Base-by-base conservation (phyloP, 371 early-diverging fungal genomes). In the Haplosporangium sp. region DNA sequence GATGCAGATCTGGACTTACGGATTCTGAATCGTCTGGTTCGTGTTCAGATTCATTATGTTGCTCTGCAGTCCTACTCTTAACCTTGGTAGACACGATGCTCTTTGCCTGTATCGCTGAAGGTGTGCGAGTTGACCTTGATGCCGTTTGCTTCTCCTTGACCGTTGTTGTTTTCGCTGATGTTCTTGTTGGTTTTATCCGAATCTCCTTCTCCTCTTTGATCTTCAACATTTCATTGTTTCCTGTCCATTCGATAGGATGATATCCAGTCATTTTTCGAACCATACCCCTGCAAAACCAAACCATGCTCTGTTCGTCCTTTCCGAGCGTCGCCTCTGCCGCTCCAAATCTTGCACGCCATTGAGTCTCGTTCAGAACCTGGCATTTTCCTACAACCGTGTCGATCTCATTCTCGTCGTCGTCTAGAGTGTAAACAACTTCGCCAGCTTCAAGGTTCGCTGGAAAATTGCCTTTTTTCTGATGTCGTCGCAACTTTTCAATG, bases 391-490 rank as follows among this genome's bases (percentile, higher is more conserved):
- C 57, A 14, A 85, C 81, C 43, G 80, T 83, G 21, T 63, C 79
- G 37, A 82, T 68, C 6, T 69, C 70, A 42, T 85, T 76, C 60
- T 82, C 48, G 50, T 85, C 86, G n/a, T 84, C 84, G 16, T 83
- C 84, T 29, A 82, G 81, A 4, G 84, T 79, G 41, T 83, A 86
- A 9, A 83, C 82, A 51, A 84, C 64, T 55, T 84, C 84, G 23
- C 67, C 67, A 0, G 56, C 40, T 40, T 77, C 83, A 5, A 80
- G 53, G 5, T 37, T n/a, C 8, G 67, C 71, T 20, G 74, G 80
- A 5, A 62, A 74, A 43, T 74, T 74, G 12, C 74, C 74, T 4
- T 58, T 69, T 0, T 59, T 51, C 38, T 70, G 74, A 64, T 67
- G 64, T 18, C 57, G 46, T 13, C 64, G 38, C 11, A 80, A 47